These are phyloP conservation scores for Chaetoscypha palmicola DNA, from an alignment of 2,329 filamentous ascomycete species.

Conservation along the genomic window DNA sequence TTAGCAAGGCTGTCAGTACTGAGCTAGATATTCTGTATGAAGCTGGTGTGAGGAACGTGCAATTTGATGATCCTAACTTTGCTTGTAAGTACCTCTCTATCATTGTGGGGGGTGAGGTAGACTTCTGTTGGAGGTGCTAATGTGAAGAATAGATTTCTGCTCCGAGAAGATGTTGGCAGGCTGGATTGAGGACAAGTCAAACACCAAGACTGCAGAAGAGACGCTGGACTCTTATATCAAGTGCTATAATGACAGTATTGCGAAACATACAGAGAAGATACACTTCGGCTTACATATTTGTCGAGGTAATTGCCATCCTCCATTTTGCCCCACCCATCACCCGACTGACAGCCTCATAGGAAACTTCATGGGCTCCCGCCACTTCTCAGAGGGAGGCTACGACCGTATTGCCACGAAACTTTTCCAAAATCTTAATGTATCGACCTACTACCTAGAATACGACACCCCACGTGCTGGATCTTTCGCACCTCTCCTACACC, in stretches of 20 bases:
- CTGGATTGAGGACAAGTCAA: slow-evolving; percentile 53
- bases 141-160: slow-evolving; percentile 54
- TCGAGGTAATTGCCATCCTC: slow-evolving; percentile 36
- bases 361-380: slow-evolving; percentile 61
- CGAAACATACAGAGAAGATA: slow-evolving; percentile 58
- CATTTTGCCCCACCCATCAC: not conserved
- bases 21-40: slow-evolving; percentile 49
- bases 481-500: slow-evolving; percentile 56
- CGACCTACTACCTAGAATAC: slow-evolving; percentile 66
- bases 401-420: slow-evolving; percentile 62
- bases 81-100: slow-evolving; percentile 46
- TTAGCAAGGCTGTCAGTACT: slow-evolving; percentile 45
- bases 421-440: slow-evolving; percentile 55
- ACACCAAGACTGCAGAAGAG: slow-evolving; percentile 57
- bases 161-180: slow-evolving; percentile 64
- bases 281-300: slow-evolving; percentile 74
- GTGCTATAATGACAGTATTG: slow-evolving; percentile 68
- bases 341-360: slow-evolving; percentile 6
- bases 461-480: slow-evolving; percentile 58
- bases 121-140: not conserved
- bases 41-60: slow-evolving; percentile 46
- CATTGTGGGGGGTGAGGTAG: not conserved
- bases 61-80: slow-evolving; percentile 52
- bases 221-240: slow-evolving; percentile 70
- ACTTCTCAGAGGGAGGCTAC: slow-evolving; percentile 62